Conservation (phyloP, 2,329 filamentous ascomycete genomes). For the Cladophialophora immunda region DNA sequence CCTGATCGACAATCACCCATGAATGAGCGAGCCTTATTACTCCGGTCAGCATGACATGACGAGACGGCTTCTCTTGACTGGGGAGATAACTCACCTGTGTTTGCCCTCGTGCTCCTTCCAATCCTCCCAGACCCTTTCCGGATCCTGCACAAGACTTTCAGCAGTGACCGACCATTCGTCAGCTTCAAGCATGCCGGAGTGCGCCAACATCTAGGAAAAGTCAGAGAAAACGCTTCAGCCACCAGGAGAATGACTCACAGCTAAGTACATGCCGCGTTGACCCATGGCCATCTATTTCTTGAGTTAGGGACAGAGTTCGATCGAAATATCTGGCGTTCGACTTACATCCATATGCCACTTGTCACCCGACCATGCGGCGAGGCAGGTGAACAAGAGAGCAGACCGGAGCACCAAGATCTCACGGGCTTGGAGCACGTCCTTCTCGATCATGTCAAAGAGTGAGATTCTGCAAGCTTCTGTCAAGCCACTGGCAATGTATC, state of each 20-base stretch:
- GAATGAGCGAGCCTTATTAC: conserved; percentile 71
- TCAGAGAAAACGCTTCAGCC: conserved; percentile 17
- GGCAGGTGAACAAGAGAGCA: conserved; percentile 72
- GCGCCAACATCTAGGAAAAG: conserved; percentile 67
- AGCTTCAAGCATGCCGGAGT: conserved; percentile 71
- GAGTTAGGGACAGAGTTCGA: conserved; percentile 23
- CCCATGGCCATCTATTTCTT: conserved; percentile 68
- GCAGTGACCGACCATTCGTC: conserved; percentile 57
- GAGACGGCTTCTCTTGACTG: conserved; percentile 2
- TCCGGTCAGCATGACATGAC: conserved; percentile 20
- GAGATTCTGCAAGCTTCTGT: conserved; percentile 77
- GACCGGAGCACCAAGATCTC: conserved; percentile 72
- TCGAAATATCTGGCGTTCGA: background rate
- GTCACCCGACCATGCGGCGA: conserved; percentile 77
- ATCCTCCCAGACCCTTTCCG: conserved; percentile 66
- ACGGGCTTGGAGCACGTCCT: conserved; percentile 72
- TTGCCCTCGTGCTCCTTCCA: conserved; percentile 73
- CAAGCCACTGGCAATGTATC: conserved; percentile 71
- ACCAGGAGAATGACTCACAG: conserved; percentile 53
- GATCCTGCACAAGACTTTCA: conserved; percentile 54
- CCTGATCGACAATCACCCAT: conserved; percentile 78
- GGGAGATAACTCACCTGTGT: conserved; percentile 61
- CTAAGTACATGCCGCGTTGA: conserved; percentile 75
- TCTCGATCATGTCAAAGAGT: conserved; percentile 75
- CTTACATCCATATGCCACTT: conserved; percentile 75